phyloP scores from a whole-genome alignment of 1,284 basidiomycete species.

The Cutaneotrichosporon sp. region DNA sequence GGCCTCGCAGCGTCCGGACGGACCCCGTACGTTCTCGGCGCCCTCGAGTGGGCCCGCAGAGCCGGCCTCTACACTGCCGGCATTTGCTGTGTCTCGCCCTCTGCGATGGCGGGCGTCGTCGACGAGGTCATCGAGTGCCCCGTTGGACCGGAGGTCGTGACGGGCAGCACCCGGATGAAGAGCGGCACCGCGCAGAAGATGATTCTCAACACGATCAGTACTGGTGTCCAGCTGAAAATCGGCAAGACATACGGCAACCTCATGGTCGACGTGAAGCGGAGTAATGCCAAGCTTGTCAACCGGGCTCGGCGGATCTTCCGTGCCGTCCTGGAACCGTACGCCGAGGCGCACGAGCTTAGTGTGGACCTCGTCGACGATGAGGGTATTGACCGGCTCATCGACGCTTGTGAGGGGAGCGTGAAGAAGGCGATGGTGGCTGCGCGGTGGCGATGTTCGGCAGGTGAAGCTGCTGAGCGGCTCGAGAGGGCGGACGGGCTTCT shows the following conservation, averaged over 20 bases:
- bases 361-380: slow-evolving; percentile 10
- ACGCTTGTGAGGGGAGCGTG: slow-evolving; percentile 16
- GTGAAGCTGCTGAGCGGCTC: slow-evolving; percentile 12
- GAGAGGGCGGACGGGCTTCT: slow-evolving; percentile 11
- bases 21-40: slow-evolving; percentile 25
- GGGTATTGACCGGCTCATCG: slow-evolving; percentile 16
- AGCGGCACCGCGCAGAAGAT: slow-evolving; percentile 23
- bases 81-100: slow-evolving; percentile 14
- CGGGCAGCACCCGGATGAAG: slow-evolving; percentile 25
- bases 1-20: slow-evolving; percentile 21
- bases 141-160: slow-evolving; percentile 23
- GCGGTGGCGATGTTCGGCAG: slow-evolving; percentile 11
- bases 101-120: slow-evolving; percentile 5
- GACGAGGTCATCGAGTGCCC: slow-evolving; percentile 21
- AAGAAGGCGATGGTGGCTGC: slow-evolving; percentile 21
- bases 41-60: slow-evolving; percentile 10
- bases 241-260: slow-evolving; percentile 26
- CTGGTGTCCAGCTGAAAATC: slow-evolving; percentile 16
- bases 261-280: slow-evolving; percentile 17
- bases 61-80: slow-evolving; percentile 16
- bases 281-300: slow-evolving; percentile 11
- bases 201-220: slow-evolving; percentile 26
- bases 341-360: not conserved
- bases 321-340: slow-evolving; percentile 5
- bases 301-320: slow-evolving; percentile 14